Conservation (phyloP, 306 rosid species). For the Trichosanthes cucumerina region DNA sequence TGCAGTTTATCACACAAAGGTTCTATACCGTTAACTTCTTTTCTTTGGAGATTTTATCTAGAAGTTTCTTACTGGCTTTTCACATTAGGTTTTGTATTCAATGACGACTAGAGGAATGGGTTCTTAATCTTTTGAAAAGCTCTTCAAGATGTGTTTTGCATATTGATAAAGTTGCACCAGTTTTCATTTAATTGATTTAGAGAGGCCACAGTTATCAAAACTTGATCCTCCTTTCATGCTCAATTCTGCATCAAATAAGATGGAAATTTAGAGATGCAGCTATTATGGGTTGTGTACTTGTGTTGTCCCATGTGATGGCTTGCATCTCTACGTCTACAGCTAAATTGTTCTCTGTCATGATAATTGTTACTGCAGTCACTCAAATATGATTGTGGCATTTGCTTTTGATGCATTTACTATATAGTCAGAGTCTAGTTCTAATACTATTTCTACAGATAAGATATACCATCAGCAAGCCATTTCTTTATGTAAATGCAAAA, state of each 20-base stretch:
- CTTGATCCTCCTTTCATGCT: not conserved
- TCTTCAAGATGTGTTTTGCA: not conserved
- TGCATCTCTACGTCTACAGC: not conserved
- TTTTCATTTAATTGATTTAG: not conserved
- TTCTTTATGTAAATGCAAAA: not conserved
- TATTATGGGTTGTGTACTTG: not conserved
- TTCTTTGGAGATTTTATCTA: not conserved
- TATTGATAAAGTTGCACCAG: not conserved
- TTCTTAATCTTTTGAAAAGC: not conserved
- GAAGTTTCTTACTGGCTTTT: not conserved
- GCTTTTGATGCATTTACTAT: not conserved
- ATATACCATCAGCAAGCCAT: not conserved
- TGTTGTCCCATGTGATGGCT: not conserved
- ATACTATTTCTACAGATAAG: too few species aligned
- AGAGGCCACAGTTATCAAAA: not conserved
- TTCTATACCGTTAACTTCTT: slow-evolving; percentile 2
- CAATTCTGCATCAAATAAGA: not conserved
- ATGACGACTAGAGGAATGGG: not conserved
- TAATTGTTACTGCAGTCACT: not conserved
- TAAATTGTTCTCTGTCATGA: not conserved
- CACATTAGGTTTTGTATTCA: not conserved
- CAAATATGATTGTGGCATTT: not conserved
- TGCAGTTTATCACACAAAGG: slow-evolving; percentile 99
- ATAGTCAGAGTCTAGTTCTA: not conserved
- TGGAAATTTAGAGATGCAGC: slow-evolving; percentile 4